Percentiles rank a stretch among this genome's conserved stretches.
These are phyloP conservation scores for Aspergillus clavatus DNA, from an alignment of 2,329 filamentous ascomycete genomes.

Conservation along the genomic window DNA sequence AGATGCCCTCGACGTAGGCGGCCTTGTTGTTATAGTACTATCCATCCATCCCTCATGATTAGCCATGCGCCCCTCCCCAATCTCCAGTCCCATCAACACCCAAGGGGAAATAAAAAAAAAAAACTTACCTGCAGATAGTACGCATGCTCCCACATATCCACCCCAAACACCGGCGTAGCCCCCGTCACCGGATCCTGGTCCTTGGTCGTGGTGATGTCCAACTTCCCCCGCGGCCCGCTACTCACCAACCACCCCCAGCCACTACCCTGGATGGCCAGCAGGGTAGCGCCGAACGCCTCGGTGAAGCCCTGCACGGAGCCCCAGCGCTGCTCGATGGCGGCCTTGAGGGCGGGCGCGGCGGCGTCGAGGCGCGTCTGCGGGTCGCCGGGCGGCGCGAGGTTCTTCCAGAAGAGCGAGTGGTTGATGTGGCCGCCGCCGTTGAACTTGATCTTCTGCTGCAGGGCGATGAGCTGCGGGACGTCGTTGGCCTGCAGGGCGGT, in stretches of 20 bases:
- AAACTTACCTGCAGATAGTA: constrained; percentile 70
- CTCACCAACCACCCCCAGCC: constrained; percentile 86
- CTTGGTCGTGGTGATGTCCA: constrained; percentile 75
- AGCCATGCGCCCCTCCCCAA: too few relatives aligned
- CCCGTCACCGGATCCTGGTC: constrained; percentile 80
- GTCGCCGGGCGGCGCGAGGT: constrained; percentile 60
- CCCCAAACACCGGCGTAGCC: constrained; percentile 69
- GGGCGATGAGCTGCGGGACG: constrained; percentile 59
- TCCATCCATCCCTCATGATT: too few relatives aligned
- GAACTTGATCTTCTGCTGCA: constrained; percentile 74
- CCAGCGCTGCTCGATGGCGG: constrained; percentile 62
- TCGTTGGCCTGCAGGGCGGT: constrained; percentile 54
- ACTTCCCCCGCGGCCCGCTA: constrained; percentile 49
- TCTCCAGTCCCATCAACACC: too few relatives aligned
- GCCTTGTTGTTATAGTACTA: constrained; percentile 91
- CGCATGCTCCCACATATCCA: constrained; percentile 93
- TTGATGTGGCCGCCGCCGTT: constrained; percentile 92
- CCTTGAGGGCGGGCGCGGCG: constrained; percentile 54
- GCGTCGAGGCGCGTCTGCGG: constrained; percentile 52
- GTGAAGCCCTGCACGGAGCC: constrained; percentile 64
- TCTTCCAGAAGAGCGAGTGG: constrained; percentile 89
- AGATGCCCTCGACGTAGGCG: constrained; percentile 84
- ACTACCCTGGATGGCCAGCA: constrained; percentile 72
- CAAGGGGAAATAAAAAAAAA: not conserved
- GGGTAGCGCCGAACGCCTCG: constrained; percentile 58